A percentile compares a stretch with the other conserved stretches of the same genome.
These are phyloP conservation scores for Pseudohalonectria lignicola DNA, from an alignment of 2,329 filamentous ascomycete genomes.

Conservation along the genomic window DNA sequence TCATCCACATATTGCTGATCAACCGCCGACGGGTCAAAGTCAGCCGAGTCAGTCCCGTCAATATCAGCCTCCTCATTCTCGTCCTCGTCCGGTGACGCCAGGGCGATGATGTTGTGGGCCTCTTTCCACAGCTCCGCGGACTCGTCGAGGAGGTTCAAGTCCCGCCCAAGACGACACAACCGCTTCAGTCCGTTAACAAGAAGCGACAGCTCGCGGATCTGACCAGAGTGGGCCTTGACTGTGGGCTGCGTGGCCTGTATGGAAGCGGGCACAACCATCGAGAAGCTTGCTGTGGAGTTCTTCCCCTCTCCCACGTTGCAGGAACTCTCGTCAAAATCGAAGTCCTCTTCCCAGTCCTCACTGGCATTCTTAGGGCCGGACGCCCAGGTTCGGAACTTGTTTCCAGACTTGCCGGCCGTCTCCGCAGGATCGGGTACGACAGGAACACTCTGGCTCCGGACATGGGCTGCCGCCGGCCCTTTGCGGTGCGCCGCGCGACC, in stretches of 20 bases:
- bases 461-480: conserved; percentile 56
- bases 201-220: conserved; percentile 70
- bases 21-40: conserved; percentile 26
- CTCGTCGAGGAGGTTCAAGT: conserved; percentile 54
- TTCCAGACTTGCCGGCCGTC: conserved; percentile 38
- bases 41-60: conserved; percentile 19
- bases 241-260: conserved; percentile 76
- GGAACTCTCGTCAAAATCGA: conserved; percentile 54
- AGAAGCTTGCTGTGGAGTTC: conserved; percentile 23
- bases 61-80: conserved; percentile 34
- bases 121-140: conserved; percentile 61
- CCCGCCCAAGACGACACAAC: conserved; percentile 57
- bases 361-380: conserved; percentile 68
- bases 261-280: conserved; percentile 65
- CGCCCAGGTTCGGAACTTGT: conserved; percentile 76
- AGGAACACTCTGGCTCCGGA: conserved; percentile 73
- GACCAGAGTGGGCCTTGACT: conserved; percentile 73
- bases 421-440: conserved; percentile 54
- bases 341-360: conserved; percentile 86
- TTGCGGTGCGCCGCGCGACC: conserved; percentile 58
- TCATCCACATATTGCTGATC: conserved; percentile 35
- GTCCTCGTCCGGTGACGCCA: conserved; percentile 63
- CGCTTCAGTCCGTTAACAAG: conserved; percentile 77
- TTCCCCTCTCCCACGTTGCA: conserved; percentile 23
- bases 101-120: conserved; percentile 75